Base-by-base conservation (phyloP, 2,329 filamentous ascomycete genomes). In the Curvularia verruculosa region DNA sequence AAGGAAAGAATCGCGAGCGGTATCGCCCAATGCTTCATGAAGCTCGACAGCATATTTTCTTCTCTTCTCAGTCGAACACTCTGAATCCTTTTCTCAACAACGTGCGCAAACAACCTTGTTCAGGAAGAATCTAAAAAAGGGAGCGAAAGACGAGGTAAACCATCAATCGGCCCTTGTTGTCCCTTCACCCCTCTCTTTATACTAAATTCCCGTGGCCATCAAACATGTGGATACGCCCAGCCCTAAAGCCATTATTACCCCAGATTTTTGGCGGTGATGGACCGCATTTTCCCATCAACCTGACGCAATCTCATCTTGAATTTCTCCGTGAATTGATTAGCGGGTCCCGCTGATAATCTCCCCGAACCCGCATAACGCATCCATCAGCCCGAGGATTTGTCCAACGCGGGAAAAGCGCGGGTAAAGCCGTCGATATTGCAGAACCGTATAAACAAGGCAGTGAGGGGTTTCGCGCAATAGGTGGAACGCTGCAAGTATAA, bases 1-100 rank as follows among this genome's bases (percentile, higher is more conserved):
- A 56, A 43, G 21, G 49, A 36, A n/a, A 56, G 36, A 12, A 56
- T 56, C 1, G 54, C 54, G 5, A 52, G 45, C 1, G 54, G 48
- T 49, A 52, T 12, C 26, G 43, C 54, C 34, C 52, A 43, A 3
- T 28, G 49, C 19, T 41, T 52, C 43, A 56, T 52, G 21, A 47
- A 9, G 10, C 52, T 36, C 12, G 43, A 56, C 26, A 56, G 29
- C 54, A 56, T 56, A 10, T 5, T 48, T 39, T 5, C 8, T 41
- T 41, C 21, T 24, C 39, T 41, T 41, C 12, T 41, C 21, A 41
- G 21, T 36, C 34, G 18, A 31, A 34, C 21, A 39, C 10, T 40
- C 12, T 3, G 26, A 46, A 24, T 45, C 15, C 37, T 21, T 41
- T 41, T 31, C 37, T 36, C 34, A 7, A 36, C 18, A 36, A 13